Evolutionary conservation across 2,329 filamentous ascomycete genomes (phyloP).

Genomic region (Epichloe gansuensis): DNA sequence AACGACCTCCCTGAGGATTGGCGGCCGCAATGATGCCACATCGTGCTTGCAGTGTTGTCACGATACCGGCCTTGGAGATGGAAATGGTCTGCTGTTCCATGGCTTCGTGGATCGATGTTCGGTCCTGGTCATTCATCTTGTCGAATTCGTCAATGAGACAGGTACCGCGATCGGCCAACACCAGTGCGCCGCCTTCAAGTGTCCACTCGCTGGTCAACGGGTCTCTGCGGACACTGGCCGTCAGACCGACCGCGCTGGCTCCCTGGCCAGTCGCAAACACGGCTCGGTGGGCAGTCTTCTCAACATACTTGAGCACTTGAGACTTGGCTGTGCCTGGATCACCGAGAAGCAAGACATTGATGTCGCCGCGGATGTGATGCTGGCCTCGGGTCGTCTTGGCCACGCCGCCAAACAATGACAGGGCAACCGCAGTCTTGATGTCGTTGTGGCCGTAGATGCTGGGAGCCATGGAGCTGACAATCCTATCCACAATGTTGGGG

Average conservation of each 20-base stretch:
- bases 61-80: constrained; percentile 96
- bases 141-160: constrained; percentile 98
- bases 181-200: constrained; percentile 85
- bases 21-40: constrained; percentile 94
- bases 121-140: constrained; percentile 99
- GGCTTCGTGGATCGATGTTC: constrained; percentile 96
- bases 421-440: constrained; percentile 90
- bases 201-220: constrained; percentile 96
- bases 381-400: constrained; percentile 81
- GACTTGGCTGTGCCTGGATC: constrained; percentile 98
- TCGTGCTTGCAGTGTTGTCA: constrained; percentile 88
- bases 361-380: constrained; percentile 88
- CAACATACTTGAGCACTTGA: constrained; percentile 91
- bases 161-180: constrained; percentile 86
- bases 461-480: constrained; percentile 84
- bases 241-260: constrained; percentile 93
- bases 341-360: constrained; percentile 91
- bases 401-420: constrained; percentile 90
- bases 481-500: constrained; percentile 82
- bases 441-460: constrained; percentile 96
- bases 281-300: constrained; percentile 91
- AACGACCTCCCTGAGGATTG: constrained; percentile 90
- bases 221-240: constrained; percentile 88
- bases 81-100: constrained; percentile 99
- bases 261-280: constrained; percentile 97